A percentile compares a stretch with the other conserved stretches of the same genome.
These are phyloP conservation scores for Aegilops sharonensis DNA, from an alignment of 176 grass and related monocot genomes.

Conservation along the genomic window DNA sequence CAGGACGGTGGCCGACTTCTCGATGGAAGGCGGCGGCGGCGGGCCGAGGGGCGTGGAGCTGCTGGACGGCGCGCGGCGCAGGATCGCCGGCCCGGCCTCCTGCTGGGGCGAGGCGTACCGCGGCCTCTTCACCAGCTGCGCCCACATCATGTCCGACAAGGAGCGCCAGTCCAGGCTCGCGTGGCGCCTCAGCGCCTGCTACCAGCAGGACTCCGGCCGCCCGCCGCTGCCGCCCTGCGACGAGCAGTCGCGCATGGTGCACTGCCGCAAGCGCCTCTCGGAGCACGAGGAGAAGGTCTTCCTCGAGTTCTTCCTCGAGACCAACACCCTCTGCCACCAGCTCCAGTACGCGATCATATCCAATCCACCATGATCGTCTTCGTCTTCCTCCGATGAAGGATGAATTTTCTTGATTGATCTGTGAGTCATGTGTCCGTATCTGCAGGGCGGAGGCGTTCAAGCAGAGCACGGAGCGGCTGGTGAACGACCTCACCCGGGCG, in stretches of 20 bases:
- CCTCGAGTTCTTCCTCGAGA: conserved; percentile 72
- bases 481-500: conserved; percentile 53
- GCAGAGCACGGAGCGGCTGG: conserved; percentile 58
- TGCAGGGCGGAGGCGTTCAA: conserved; percentile 74
- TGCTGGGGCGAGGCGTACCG: conserved; percentile 68
- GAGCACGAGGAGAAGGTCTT: conserved; percentile 63
- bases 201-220: conserved; percentile 70
- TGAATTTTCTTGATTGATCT: not conserved
- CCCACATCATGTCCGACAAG: conserved; percentile 60
- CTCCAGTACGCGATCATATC: conserved; percentile 19
- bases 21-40: conserved; percentile 18
- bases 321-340: conserved; percentile 74
- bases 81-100: conserved; percentile 25
- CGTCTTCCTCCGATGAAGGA: not conserved
- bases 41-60: conserved; percentile 38
- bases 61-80: conserved; percentile 42
- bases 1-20: conserved; percentile 26
- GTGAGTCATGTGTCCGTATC: not conserved
- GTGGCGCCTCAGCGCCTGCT: conserved; percentile 76
- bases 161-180: conserved; percentile 51
- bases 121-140: conserved; percentile 59
- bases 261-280: conserved; percentile 47
- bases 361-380: not conserved
- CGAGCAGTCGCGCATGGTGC: conserved; percentile 36
- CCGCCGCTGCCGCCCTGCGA: conserved; percentile 43